Evolutionary conservation across 768 basidiomycete genomes (phyloP).

Genomic region (Amanita muscaria): DNA sequence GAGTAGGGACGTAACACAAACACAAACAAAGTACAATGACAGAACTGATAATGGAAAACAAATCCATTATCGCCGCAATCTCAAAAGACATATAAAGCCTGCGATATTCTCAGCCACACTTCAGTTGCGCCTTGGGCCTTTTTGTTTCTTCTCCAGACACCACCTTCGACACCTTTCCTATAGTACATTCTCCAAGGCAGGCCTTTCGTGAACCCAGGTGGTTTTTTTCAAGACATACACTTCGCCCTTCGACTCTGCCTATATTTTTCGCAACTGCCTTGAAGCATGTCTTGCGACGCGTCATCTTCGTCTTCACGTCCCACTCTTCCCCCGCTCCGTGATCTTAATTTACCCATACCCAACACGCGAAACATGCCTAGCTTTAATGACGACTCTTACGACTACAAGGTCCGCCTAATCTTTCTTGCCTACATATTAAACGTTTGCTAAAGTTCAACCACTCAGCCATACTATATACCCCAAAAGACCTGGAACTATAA

Average conservation of each 20-base stretch:
- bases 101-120: too few relatives aligned
- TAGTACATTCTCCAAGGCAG: background rate
- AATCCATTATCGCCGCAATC: background rate
- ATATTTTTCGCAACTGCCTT: background rate
- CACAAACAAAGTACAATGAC: background rate
- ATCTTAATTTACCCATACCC: slow-evolving; percentile 26
- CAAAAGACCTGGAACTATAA: slow-evolving; percentile 15
- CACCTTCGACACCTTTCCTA: background rate
- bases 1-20: background rate
- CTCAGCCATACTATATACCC: slow-evolving; percentile 14
- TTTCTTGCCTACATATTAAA: background rate
- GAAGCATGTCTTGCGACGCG: slow-evolving; percentile 13
- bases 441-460: slow-evolving; percentile 12
- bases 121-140: too few relatives aligned
- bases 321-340: slow-evolving; percentile 43
- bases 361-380: slow-evolving; percentile 3
- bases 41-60: background rate
- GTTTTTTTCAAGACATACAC: background rate
- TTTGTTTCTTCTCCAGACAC: background rate
- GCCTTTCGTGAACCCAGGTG: slow-evolving; percentile 4
- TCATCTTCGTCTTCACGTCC: slow-evolving; percentile 28
- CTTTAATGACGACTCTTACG: slow-evolving; percentile 14
- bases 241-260: background rate
- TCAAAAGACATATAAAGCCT: background rate
- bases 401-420: slow-evolving; percentile 8